Evolutionary conservation across 768 basidiomycete genomes (phyloP), one percentile per base, ranked within the genome.

Genomic region (Podaxis pistillaris): DNA sequence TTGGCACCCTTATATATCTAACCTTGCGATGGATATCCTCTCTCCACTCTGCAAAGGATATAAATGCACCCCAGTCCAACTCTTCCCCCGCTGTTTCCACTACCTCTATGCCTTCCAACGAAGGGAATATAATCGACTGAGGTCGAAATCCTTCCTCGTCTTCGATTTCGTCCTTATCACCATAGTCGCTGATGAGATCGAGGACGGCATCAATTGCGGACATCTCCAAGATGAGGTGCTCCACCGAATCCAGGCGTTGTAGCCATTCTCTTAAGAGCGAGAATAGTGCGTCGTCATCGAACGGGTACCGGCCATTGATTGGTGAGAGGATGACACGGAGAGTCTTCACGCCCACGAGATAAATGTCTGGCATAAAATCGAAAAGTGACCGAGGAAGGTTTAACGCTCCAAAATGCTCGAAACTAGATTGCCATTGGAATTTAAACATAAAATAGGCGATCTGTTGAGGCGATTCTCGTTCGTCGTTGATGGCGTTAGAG

Each of bases 361-460:
- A n/a, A 5, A 15, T 11, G 5, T 46, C 30, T 8, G 57, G n/a
- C 41, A 58, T 7, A n/a, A 49, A 58, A 13, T 28, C 3, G 22
- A 58, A n/a, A n/a, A 40, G 57, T 4, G 26, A 5, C 12, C 26
- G 9, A 4, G n/a, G 58, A 37, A 60, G 37, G 3, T 13, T 11
- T 38, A 40, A 12, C 19, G 7, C 15, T 3, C 41, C 24, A 28
- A 60, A 40, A 8, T 30, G 28, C 4, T 52, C 24, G 24, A 51
- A 60, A 8, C 1, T n/a, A 1, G 46, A 36, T 12, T 58, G 57
- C 57, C 57, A 58, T 24, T 58, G 57, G 11, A 58, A 58, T 36
- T 38, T 58, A 46, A 58, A 58, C 28, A 50, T 37, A 15, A 58
- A 36, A 33, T 40, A 50, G 19, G 49, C 19, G n/a, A 8, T 9